Evolutionary conservation across 78 protist species (phyloP).

Genomic region (Dictyostelium purpureum): DNA sequence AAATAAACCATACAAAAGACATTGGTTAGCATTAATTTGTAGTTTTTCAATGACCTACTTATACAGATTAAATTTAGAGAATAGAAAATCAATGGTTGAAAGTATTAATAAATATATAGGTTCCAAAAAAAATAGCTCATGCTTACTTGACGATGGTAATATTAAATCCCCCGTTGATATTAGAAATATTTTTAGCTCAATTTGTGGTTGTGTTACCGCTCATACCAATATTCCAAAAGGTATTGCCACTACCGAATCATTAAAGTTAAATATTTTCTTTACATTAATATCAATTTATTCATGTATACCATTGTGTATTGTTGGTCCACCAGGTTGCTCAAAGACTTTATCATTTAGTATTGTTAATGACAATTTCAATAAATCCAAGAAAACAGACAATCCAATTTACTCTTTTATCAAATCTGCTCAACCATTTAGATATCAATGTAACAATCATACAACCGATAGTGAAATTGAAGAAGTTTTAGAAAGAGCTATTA

Average conservation of each 20-base stretch:
- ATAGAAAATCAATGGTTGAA: background rate
- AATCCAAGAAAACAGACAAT: background rate
- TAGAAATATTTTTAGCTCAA: background rate
- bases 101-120: background rate
- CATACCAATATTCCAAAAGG: constrained; percentile 29
- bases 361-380: constrained; percentile 35
- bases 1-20: background rate
- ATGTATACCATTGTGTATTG: constrained; percentile 47
- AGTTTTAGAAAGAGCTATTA: constrained; percentile 20
- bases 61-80: constrained; percentile 11
- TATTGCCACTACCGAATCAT: constrained; percentile 42
- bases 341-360: constrained; percentile 49
- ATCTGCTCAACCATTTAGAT: constrained; percentile 33
- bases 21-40: constrained; percentile 35
- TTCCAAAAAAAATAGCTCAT: background rate
- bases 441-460: constrained; percentile 58
- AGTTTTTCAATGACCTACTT: constrained; percentile 24
- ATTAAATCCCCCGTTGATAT: no score
- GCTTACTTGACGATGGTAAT: background rate
- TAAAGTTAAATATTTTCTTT: constrained; percentile 41
- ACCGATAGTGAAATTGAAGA: constrained; percentile 50
- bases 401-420: background rate
- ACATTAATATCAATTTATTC: constrained; percentile 26
- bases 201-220: background rate
- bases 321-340: constrained; percentile 76